Base-by-base conservation (phyloP, 1,139 yeast genomes). In the Candida tetrigidarum region DNA sequence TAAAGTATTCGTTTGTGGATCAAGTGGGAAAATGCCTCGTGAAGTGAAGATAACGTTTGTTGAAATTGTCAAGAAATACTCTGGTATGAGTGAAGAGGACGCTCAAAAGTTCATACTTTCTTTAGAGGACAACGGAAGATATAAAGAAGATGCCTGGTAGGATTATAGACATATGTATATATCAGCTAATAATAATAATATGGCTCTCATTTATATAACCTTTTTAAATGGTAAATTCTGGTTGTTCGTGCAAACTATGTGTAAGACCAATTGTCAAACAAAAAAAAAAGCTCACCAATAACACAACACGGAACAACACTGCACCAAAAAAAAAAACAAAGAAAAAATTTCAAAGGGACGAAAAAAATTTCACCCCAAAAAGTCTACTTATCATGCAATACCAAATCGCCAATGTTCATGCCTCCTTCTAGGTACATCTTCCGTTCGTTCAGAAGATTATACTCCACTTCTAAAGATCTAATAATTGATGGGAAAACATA, bases 1-100 rank as follows among this genome's bases (percentile, higher is more conserved):
- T 0, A 65, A 78, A 0, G 66, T 91, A 5, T 91, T 85, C 60
- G 73, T 93, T 2, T 92, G 99, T 70, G 97, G 99, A 0, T 85
- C 96, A 10, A 84, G 96, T 28, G 99, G 99, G 0, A 81, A 83
- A 51, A 95, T 93, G 99, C 99, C 99, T 0, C 77, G 84, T 30
- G 95, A 93, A 60, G 96, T 93, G 1, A 72, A 96, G 50, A 64
- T 86, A 16, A 92, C 97, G 0, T 60, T 92, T 16, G 74, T 75
- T n/a, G 84, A 80, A 26, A 78, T 85, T 18, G 56, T 90, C 10
- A 66, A 68, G 44, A 76, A 78, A 50, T 60, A 64, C 41, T 75
- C 74, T 4, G 53, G 53, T 0, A 42, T 71, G 23, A 59, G 66
- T 10, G 76, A 71, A 1, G 74, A 68, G 1, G 71, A 71, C 11